Conservation (phyloP, 306 rosid species). For the Pterocarpus macrocarpus region DNA sequence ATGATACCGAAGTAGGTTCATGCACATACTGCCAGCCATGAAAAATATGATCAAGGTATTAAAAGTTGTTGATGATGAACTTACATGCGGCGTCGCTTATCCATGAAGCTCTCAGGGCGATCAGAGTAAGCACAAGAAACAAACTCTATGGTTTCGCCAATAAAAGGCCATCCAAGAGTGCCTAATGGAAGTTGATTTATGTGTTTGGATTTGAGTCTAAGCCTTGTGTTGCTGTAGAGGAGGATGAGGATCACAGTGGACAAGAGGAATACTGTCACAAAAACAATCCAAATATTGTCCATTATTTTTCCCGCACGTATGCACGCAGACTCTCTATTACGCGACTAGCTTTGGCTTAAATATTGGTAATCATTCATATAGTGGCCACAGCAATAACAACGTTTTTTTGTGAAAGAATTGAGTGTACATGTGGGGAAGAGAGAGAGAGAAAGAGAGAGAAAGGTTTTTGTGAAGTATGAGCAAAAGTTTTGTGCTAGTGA, state of each 20-base stretch:
- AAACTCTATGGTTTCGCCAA: constrained; percentile 92
- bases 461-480: constrained; percentile 29
- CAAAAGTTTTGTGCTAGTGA: constrained; percentile 1
- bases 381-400: constrained; percentile 55
- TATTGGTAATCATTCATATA: constrained; percentile 61
- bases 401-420: constrained; percentile 38
- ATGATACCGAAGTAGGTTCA: not conserved
- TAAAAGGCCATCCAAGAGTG: constrained; percentile 89
- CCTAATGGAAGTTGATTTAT: constrained; percentile 75
- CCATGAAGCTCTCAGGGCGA: constrained; percentile 91
- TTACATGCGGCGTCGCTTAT: constrained; percentile 77
- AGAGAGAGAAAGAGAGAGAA: constrained; percentile 44
- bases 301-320: constrained; percentile 50
- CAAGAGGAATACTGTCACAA: constrained; percentile 54
- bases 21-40: not conserved
- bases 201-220: constrained; percentile 57
- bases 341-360: constrained; percentile 63
- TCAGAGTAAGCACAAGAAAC: constrained; percentile 91
- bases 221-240: constrained; percentile 49
- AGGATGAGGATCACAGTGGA: constrained; percentile 58
- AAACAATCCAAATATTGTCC: constrained; percentile 75
- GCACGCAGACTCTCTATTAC: constrained; percentile 25
- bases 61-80: constrained; percentile 26
- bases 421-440: constrained; percentile 67
- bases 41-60: not conserved